Percentiles rank a stretch among this genome's conserved stretches.
phyloP scores from a whole-genome alignment of 495 filamentous ascomycete genomes.

The Penicillium parvum region DNA sequence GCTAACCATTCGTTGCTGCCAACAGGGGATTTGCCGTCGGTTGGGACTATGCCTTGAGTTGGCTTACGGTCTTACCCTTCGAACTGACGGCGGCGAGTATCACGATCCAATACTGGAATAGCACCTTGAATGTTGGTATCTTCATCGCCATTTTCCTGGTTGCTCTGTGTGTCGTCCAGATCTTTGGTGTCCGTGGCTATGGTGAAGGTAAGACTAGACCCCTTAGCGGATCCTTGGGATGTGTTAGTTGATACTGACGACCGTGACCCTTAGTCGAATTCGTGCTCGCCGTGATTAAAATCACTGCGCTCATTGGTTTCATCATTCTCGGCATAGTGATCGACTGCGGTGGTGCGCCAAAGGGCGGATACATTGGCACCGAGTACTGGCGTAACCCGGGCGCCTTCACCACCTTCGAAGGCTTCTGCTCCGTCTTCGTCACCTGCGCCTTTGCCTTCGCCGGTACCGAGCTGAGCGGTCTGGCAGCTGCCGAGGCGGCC shows the following conservation, averaged over 20 bases:
- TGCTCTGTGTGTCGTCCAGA: slow-evolving; percentile 34
- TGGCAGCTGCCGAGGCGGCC: slow-evolving; percentile 64
- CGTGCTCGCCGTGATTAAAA: slow-evolving; percentile 40
- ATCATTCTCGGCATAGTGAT: slow-evolving; percentile 69
- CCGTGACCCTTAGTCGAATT: slow-evolving; percentile 46
- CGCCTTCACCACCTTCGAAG: slow-evolving; percentile 67
- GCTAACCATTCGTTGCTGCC: neutral
- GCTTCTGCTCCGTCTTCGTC: slow-evolving; percentile 70
- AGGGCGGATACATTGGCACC: slow-evolving; percentile 54
- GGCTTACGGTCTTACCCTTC: slow-evolving; percentile 53
- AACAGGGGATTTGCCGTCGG: slow-evolving; percentile 48
- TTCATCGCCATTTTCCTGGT: slow-evolving; percentile 62
- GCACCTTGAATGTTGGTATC: slow-evolving; percentile 52
- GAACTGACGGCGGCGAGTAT: slow-evolving; percentile 76
- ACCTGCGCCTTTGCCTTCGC: slow-evolving; percentile 70
- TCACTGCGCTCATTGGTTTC: slow-evolving; percentile 61
- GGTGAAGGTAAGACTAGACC: slow-evolving; percentile 69
- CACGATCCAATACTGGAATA: slow-evolving; percentile 68
- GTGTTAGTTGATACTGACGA: no score
- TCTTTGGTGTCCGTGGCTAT: slow-evolving; percentile 62
- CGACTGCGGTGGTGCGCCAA: slow-evolving; percentile 60
- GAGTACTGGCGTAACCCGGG: slow-evolving; percentile 64
- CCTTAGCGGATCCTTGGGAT: no score
- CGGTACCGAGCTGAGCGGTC: slow-evolving; percentile 68
- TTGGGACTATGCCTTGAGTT: slow-evolving; percentile 69